Percentiles rank a stretch among this genome's conserved stretches.
Conservation (phyloP, 2,329 filamentous ascomycete genomes). For the Chrysoporthe cubensis region DNA sequence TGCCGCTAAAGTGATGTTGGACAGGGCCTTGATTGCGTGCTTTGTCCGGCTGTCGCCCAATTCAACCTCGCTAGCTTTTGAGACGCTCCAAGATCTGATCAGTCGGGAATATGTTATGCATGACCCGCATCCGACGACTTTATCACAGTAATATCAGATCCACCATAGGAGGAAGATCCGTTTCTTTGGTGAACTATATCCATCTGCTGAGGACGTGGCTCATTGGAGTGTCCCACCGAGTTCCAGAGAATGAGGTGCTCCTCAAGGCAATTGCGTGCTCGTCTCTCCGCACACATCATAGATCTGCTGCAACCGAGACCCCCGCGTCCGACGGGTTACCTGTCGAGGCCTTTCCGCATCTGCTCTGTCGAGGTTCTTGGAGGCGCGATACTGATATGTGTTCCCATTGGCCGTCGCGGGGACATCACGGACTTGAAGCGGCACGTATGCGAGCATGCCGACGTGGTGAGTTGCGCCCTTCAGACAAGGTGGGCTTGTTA, state of each 20-base stretch:
- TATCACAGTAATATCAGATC: neutral
- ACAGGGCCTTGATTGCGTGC: slow-evolving; percentile 23
- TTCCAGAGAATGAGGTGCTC: slow-evolving; percentile 20
- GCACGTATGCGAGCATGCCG: neutral
- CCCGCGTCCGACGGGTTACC: neutral
- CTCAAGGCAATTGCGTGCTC: slow-evolving; percentile 13
- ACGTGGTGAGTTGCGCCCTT: neutral
- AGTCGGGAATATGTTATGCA: neutral
- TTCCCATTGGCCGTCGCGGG: slow-evolving; percentile 4
- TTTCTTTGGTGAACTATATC: neutral
- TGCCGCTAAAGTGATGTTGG: slow-evolving; percentile 27
- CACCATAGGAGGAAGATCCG: neutral
- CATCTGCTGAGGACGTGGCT: neutral
- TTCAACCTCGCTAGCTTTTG: neutral
- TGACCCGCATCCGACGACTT: slow-evolving; percentile 2
- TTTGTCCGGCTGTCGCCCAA: slow-evolving; percentile 4
- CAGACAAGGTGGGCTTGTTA: neutral
- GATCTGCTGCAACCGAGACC: neutral
- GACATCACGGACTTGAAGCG: neutral
- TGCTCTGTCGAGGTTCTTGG: neutral
- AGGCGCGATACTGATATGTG: neutral
- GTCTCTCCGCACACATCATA: slow-evolving; percentile 19
- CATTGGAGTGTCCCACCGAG: slow-evolving; percentile 5
- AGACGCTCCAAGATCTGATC: neutral
- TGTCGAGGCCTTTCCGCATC: neutral